A percentile compares a stretch with the other conserved stretches of the same genome.
phyloP scores from a whole-genome alignment of 1,284 basidiomycete species.

The Xanthoconium separans region DNA sequence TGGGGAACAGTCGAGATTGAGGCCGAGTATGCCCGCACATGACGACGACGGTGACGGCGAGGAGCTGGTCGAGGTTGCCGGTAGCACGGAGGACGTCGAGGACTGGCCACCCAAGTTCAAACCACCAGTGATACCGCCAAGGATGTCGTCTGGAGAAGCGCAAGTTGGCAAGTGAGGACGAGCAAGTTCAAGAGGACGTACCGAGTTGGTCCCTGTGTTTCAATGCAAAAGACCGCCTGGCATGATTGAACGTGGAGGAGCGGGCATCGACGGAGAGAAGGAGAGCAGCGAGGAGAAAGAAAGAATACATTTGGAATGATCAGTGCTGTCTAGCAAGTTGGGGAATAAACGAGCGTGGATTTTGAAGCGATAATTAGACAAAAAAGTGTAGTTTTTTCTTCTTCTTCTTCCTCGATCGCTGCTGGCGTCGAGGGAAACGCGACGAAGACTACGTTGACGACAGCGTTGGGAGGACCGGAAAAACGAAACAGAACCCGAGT shows the following conservation, averaged over 20 bases:
- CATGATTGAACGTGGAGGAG: constrained; percentile 39
- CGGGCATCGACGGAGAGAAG: constrained; percentile 34
- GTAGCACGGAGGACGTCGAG: neutral
- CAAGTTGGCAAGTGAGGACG: neutral
- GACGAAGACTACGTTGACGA: constrained; percentile 3
- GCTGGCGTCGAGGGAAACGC: constrained; percentile 2
- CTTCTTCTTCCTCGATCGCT: neutral
- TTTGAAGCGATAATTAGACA: neutral
- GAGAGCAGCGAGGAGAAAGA: constrained; percentile 29
- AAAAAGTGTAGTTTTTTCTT: neutral
- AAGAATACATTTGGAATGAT: constrained; percentile 25
- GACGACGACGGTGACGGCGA: neutral
- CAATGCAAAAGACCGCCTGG: constrained; percentile 38
- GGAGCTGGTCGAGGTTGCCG: neutral
- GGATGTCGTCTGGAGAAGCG: neutral
- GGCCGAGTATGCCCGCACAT: neutral
- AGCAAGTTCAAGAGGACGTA: neutral
- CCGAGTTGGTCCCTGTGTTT: constrained; percentile 30
- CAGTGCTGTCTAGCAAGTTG: constrained; percentile 7
- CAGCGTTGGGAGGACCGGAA: neutral
- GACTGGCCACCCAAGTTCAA: neutral
- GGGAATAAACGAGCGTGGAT: constrained; percentile 25
- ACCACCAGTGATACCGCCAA: neutral
- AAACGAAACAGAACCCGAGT: too few relatives aligned
- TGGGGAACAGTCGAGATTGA: neutral